Base-by-base conservation (phyloP, 2,329 filamentous ascomycete species). In the Penicillium sp. region DNA sequence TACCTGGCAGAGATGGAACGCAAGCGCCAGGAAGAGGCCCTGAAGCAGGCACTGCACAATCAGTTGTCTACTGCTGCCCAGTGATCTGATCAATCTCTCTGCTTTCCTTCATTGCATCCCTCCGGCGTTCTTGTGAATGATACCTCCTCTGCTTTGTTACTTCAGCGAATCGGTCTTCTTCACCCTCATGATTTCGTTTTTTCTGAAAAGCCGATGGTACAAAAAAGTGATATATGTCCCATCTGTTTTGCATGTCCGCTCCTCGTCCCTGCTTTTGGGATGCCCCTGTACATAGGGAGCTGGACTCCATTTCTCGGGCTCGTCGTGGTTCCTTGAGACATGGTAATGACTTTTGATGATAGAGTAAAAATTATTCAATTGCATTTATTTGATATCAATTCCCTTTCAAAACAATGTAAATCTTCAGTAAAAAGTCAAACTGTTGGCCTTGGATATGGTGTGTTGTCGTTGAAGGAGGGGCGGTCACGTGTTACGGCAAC, bases 1-100 rank as follows among this genome's bases (percentile, higher is more conserved):
- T 96, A 87, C 72, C 74, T 95, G 48, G 78, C 80, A 63, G 83
- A 89, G 53, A 81, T 87, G 71, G 85, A 89, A 67, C 75, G 79
- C 65, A 85, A 88, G 76, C 76, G 78, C 56, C 77, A 84, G 59
- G 80, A 82, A 56, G 74, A 81, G 60, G 78, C 77, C 37, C 61
- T 82, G 33, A 65, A 71, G 6, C 68, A 75, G 54, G 74, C 75
- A 25, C 53, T 78, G 51, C 60, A 71, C 46, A 59, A 50, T n/a
- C 61, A 68, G 37, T 44, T 66, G 42, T 59, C 66, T 10, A 56
- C 63, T 42, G 44, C 54, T 18, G 62, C 63, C 25, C 61, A 62
- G 54, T 69, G 51, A 63, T 53, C 29, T 23, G 15, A 15, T 13
- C 32, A 13, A 12, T 38, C 13, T 43, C 20, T 13, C 28, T 47